Percentiles rank a stretch among this genome's conserved stretches.
These are phyloP conservation scores for Talaromyces sp. DNA, from an alignment of 2,329 filamentous ascomycete species.

Conservation along the genomic window DNA sequence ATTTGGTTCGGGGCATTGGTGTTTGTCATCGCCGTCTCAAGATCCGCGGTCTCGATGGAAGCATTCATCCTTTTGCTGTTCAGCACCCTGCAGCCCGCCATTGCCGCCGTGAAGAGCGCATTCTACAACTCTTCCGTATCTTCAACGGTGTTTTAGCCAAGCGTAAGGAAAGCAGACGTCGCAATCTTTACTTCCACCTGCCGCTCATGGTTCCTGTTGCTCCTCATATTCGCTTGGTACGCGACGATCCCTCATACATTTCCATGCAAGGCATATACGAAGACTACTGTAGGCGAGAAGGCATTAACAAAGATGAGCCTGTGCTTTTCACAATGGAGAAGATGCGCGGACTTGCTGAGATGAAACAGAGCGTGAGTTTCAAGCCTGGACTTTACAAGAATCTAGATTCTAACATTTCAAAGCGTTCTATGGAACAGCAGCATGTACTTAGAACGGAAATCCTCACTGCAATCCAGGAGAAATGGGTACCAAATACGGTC, in stretches of 20 bases:
- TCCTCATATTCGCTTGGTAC: conserved; percentile 89
- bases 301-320: conserved; percentile 90
- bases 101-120: conserved; percentile 89
- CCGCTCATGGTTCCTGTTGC: conserved; percentile 94
- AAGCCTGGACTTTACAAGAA: background rate
- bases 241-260: conserved; percentile 92
- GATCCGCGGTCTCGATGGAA: conserved; percentile 96
- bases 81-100: conserved; percentile 92
- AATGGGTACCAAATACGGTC: conserved; percentile 80
- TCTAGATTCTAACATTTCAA: conserved; percentile 27
- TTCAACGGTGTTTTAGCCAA: conserved; percentile 90
- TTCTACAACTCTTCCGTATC: conserved; percentile 92
- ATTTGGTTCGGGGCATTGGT: conserved; percentile 84
- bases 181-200: conserved; percentile 93
- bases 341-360: conserved; percentile 70
- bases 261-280: conserved; percentile 94
- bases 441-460: conserved; percentile 78
- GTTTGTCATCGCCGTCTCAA: conserved; percentile 89
- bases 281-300: conserved; percentile 84
- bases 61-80: conserved; percentile 92
- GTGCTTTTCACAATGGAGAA: conserved; percentile 95
- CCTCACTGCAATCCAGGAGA: conserved; percentile 90
- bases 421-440: conserved; percentile 60
- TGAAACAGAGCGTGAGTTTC: conserved; percentile 55
- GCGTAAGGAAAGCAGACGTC: conserved; percentile 89